These are phyloP conservation scores for Calonectria pseudoreteaudii DNA, from an alignment of 2,329 filamentous ascomycete genomes.

Conservation along the genomic window DNA sequence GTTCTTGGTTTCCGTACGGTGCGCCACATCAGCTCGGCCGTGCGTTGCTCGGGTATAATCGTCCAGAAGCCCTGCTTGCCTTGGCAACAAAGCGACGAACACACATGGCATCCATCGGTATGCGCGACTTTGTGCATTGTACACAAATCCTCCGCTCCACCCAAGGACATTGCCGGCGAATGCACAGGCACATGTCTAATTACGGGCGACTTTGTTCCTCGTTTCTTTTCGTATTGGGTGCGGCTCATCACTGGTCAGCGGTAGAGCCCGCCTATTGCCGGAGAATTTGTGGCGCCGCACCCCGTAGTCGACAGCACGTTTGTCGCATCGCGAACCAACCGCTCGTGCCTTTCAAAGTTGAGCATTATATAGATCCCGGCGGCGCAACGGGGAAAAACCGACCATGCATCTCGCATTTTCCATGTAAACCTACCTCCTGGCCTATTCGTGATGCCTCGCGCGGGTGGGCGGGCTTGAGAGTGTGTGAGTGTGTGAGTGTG, in stretches of 20 bases:
- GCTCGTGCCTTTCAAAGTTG: neutral
- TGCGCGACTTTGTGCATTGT: slow-evolving; percentile 23
- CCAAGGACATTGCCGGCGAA: neutral
- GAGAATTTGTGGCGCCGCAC: slow-evolving; percentile 6
- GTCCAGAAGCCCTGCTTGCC: slow-evolving; percentile 19
- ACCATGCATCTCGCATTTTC: neutral
- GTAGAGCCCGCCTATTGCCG: neutral
- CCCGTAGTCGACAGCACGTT: neutral
- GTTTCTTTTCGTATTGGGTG: slow-evolving; percentile 5
- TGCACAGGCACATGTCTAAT: slow-evolving; percentile 3
- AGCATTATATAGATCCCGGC: neutral
- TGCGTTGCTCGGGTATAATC: slow-evolving; percentile 18
- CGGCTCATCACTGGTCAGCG: neutral
- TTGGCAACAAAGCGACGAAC: slow-evolving; percentile 10
- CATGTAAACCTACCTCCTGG: neutral
- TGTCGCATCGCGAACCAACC: slow-evolving; percentile 6
- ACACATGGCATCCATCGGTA: slow-evolving; percentile 10
- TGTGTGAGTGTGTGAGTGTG: neutral
- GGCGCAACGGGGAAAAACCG: neutral
- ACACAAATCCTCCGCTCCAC: slow-evolving; percentile 21
- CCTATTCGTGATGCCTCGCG: neutral
- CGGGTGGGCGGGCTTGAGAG: too few species aligned
- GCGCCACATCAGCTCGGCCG: slow-evolving; percentile 17
- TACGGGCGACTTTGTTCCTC: neutral
- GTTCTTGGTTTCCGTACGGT: slow-evolving; percentile 4